A percentile compares a stretch with the other conserved stretches of the same genome.
Evolutionary conservation across 2,329 filamentous ascomycete genomes (phyloP).

Genomic region (Fusarium papillatum): DNA sequence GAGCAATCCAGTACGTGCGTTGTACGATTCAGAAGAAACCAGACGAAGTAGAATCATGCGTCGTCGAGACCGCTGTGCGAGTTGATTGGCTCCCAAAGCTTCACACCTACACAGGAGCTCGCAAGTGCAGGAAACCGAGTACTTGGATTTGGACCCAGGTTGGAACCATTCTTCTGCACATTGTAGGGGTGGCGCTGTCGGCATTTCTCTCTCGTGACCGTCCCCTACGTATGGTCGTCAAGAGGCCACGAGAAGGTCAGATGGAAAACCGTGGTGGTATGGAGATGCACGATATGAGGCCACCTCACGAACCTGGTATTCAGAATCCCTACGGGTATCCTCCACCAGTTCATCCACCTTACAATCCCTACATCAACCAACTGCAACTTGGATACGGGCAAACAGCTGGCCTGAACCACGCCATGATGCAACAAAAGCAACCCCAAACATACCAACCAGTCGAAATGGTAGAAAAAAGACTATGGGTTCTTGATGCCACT

Average conservation of each 20-base stretch:
- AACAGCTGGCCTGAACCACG: background rate
- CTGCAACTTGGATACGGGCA: background rate
- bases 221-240: background rate
- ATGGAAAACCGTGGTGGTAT: background rate
- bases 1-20: too few species aligned
- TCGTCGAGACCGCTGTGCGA: too few species aligned
- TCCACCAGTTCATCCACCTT: background rate
- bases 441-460: too few species aligned
- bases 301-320: background rate
- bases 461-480: too few species aligned
- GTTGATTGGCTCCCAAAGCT: too few species aligned
- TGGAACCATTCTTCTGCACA: background rate
- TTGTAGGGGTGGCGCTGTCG: background rate
- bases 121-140: too few species aligned
- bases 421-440: too few species aligned
- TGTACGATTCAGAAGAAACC: too few species aligned
- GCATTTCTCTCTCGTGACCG: background rate
- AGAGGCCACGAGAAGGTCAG: background rate
- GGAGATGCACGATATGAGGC: background rate
- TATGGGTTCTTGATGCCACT: too few species aligned
- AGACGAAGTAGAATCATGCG: too few species aligned
- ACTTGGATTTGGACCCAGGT: background rate
- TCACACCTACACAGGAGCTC: too few species aligned
- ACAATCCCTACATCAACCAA: background rate
- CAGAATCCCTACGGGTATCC: background rate